phyloP scores from a whole-genome alignment of 257 asterid genomes.

The Jacaranda mimosifolia region DNA sequence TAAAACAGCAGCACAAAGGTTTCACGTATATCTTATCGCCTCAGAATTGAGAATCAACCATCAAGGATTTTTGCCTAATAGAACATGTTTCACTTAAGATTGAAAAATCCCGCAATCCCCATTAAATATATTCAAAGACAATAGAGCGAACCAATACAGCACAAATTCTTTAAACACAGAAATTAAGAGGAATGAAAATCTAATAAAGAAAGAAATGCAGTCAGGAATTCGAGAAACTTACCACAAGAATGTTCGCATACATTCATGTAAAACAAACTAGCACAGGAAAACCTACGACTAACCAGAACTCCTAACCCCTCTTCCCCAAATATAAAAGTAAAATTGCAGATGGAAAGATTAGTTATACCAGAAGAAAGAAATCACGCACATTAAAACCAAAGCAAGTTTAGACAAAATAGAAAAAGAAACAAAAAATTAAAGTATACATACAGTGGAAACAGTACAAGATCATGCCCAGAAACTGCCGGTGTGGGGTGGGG shows the following conservation, averaged over 20 bases:
- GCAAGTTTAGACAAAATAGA: neutral
- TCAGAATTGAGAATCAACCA: neutral
- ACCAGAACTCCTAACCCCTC: neutral
- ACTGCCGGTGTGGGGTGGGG: neutral
- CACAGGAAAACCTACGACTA: neutral
- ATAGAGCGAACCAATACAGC: neutral
- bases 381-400: neutral
- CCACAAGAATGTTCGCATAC: neutral
- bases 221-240: neutral
- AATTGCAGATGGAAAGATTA: neutral
- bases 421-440: neutral
- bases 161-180: neutral
- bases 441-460: neutral
- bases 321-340: neutral
- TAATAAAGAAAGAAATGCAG: constrained; percentile 2
- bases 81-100: neutral
- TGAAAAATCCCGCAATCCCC: neutral
- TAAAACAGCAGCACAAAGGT: neutral
- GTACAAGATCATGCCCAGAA: constrained; percentile 8
- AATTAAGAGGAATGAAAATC: neutral
- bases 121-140: neutral
- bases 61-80: neutral
- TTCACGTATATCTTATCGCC: neutral
- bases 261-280: neutral
- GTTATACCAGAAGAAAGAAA: neutral